Conservation (phyloP, 108 stramenopile genomes). For the Thalassiosira profunda region DNA sequence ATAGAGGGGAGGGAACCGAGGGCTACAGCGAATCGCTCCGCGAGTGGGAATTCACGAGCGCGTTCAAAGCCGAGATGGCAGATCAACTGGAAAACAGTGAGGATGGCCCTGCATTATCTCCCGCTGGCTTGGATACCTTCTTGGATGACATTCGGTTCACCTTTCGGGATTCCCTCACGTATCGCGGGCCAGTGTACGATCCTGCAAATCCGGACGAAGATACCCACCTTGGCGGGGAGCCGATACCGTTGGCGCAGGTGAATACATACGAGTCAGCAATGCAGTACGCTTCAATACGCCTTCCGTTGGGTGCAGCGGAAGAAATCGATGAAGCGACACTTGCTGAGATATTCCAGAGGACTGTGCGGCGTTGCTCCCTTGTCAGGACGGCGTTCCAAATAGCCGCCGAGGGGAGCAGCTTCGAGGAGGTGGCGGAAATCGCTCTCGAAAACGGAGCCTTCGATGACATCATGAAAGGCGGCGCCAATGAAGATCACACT, state of each 20-base stretch:
- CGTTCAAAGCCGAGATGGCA: slow-evolving; percentile 35
- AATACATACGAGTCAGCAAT: slow-evolving; percentile 70
- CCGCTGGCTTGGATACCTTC: not conserved
- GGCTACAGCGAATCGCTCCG: slow-evolving; percentile 41
- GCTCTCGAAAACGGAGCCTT: slow-evolving; percentile 54
- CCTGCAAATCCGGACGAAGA: slow-evolving; percentile 19
- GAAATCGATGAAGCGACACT: not conserved
- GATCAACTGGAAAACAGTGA: slow-evolving; percentile 1
- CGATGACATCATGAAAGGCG: slow-evolving; percentile 60
- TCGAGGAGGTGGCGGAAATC: slow-evolving; percentile 41
- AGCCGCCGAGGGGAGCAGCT: slow-evolving; percentile 53
- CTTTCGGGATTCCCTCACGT: slow-evolving; percentile 42
- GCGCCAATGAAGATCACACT: slow-evolving; percentile 47
- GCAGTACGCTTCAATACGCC: slow-evolving; percentile 62
- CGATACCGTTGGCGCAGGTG: slow-evolving; percentile 22
- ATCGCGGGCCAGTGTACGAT: slow-evolving; percentile 24
- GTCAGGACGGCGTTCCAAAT: slow-evolving; percentile 69
- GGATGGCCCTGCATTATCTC: not conserved
- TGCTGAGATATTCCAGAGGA: slow-evolving; percentile 10
- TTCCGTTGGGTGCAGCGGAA: not conserved
- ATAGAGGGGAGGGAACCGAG: slow-evolving; percentile 46
- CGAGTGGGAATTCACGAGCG: slow-evolving; percentile 44
- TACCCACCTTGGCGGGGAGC: slow-evolving; percentile 19
- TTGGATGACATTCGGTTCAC: slow-evolving; percentile 21
- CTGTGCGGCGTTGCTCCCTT: slow-evolving; percentile 74